Evolutionary conservation across 176 grass and related monocot genomes (phyloP), one percentile per base, ranked within the genome.

Genomic region (Oryza brachyantha): DNA sequence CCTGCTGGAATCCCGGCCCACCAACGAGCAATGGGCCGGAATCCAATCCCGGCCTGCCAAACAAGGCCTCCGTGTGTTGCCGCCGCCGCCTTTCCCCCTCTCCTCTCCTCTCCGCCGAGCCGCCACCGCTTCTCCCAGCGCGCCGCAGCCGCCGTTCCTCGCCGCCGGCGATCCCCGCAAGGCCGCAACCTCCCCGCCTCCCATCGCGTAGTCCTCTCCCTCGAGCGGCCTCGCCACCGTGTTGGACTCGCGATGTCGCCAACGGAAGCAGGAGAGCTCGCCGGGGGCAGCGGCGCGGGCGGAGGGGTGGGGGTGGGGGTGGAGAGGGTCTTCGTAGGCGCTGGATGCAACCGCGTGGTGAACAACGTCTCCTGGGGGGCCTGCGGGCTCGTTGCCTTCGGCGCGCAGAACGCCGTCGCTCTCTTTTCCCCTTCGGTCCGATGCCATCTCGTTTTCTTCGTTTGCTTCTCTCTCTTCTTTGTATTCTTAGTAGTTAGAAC

Each of bases 301-400:
- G 27, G 29, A 6, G 55, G 41, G 13, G 62, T 81, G 74, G 80
- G 41, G 13, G 62, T 81, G 74, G 80, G 65, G 14, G 92, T 59
- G 17, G 77, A 66, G 37, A 83, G 85, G 25, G 88, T 72, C 16
- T 98, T 98, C 83, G 70, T 98, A 3, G 85, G 92, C 74, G 88
- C 90, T 13, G 96, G 96, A 3, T 95, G 96, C 72, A 98, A 98
- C 84, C 88, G 96, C 10, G 85, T 98, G n/a, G 96, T 98, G 77
- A 93, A 93, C 80, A 98, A 98, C 76, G 90, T 98, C 45, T 98
- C 90, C 13, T 93, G 90, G 92, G 90, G 92, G 26, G 80, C 85
- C 2, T 94, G 85, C n/a, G 90, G 96, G 54, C 85, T 98, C 29
- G 92, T 91, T 60, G 87, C 96, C 74, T 98, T 98, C 66, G 92